Conservation (phyloP, 805 yeast genomes). For the Ogataea populi-albae region DNA sequence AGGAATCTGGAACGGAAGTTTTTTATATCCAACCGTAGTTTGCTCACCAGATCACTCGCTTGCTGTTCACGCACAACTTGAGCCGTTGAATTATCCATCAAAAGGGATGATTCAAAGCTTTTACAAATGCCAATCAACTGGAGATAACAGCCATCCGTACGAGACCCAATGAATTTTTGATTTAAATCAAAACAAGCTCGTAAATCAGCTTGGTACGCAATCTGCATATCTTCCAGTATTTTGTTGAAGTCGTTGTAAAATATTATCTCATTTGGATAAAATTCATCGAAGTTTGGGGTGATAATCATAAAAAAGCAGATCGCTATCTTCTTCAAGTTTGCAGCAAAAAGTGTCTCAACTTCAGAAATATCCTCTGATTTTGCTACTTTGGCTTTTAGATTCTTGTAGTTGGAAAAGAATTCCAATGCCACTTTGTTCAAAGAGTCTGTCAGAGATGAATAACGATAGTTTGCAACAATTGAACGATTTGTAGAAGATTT, state of each 20-base stretch:
- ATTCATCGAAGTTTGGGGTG: constrained; percentile 10
- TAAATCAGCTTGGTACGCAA: constrained; percentile 18
- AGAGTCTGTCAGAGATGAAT: constrained; percentile 17
- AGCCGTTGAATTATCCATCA: constrained; percentile 21
- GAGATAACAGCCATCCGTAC: constrained; percentile 8
- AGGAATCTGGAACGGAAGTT: constrained; percentile 14
- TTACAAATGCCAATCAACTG: constrained; percentile 11
- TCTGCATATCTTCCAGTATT: constrained; percentile 22
- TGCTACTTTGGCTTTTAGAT: constrained; percentile 13
- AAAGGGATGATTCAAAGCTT: constrained; percentile 15
- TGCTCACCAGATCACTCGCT: constrained; percentile 7
- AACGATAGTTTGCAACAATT: constrained; percentile 16
- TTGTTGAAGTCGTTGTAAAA: constrained; percentile 33
- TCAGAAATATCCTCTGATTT: constrained; percentile 16
- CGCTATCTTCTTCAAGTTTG: constrained; percentile 27
- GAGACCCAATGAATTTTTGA: constrained; percentile 14
- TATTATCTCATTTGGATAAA: constrained; percentile 25
- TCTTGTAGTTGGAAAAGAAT: constrained; percentile 19
- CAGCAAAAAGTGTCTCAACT: constrained; percentile 22
- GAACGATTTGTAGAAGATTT: constrained; percentile 12
- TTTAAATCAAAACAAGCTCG: constrained; percentile 23
- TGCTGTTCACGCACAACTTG: constrained; percentile 8
- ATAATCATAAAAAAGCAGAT: constrained; percentile 28
- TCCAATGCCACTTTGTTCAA: constrained; percentile 15
- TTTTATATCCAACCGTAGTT: constrained; percentile 14